Evolutionary conservation across 2,329 filamentous ascomycete species (phyloP), one percentile per base, ranked within the genome.

Genomic region (Tolypocladium tundrense): DNA sequence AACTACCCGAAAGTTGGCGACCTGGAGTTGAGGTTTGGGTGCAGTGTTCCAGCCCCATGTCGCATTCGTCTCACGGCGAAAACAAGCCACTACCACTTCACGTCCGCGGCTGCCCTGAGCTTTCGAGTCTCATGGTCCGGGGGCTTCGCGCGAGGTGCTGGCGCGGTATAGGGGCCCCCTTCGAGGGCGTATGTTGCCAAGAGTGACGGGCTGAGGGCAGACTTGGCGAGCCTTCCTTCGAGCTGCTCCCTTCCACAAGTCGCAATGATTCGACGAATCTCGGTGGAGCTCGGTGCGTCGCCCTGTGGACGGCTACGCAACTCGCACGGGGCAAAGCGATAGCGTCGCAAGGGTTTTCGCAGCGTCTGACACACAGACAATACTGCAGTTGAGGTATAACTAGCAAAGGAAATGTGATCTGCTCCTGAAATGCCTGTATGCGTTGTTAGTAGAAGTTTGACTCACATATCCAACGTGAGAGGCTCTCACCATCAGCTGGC

Each of bases 271-370:
- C 58, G 19, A 3, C 66, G 63, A 37, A 68, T 64, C 52, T 62
- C 58, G 1, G 64, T 68, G 7, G 65, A 68, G 13, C 66, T 68
- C 0, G 65, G 66, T 1, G 63, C 55, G 6, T 60, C 45, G n/a
- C 5, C 5, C 42, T 24, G 4, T 8, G 1, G 21, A 2, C 1
- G 59, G 11, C 8, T 40, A 50, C 16, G 14, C 0, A 53, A 13
- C 21, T 59, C 21, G 14, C 43, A 59, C 1, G 62, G 61, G 0
- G 66, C n/a, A 33, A 66, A 68, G 10, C 61, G 59, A 16, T 67
- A 51, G 11, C 43, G 60, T 1, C 63, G 63, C 27, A 57, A 58
- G 0, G 64, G 63, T 8, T 60, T 61, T 2, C 56, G 50, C 8
- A 59, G 53, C 19, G 61, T 60, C 8, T 42, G 57, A 27, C 66